These are phyloP conservation scores for Sarocladiaceae sp. DNA, from an alignment of 2,329 filamentous ascomycete species.

Conservation along the genomic window DNA sequence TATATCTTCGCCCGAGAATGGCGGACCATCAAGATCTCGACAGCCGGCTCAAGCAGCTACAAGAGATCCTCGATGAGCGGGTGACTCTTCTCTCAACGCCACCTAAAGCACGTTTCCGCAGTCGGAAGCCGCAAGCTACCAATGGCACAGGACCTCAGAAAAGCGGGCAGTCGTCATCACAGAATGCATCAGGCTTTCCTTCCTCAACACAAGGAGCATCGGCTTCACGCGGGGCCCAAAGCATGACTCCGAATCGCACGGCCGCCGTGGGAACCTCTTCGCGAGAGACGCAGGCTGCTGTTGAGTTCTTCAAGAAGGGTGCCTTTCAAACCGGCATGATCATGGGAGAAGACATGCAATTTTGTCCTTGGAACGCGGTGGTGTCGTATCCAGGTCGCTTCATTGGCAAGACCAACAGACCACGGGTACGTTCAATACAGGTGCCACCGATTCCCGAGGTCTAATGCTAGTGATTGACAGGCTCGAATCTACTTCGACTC, in stretches of 20 bases:
- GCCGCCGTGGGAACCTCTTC: background rate
- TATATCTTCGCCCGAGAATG: background rate
- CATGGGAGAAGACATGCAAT: constrained; percentile 23
- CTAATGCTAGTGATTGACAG: constrained; percentile 22
- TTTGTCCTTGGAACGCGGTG: constrained; percentile 51
- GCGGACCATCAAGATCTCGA: constrained; percentile 7
- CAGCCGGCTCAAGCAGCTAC: constrained; percentile 13
- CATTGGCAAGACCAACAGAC: constrained; percentile 49
- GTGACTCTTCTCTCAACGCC: constrained; percentile 10
- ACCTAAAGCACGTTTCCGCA: background rate
- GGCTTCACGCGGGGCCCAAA: background rate
- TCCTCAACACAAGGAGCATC: background rate
- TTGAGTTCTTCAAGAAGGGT: background rate
- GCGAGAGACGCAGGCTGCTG: background rate
- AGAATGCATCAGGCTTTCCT: background rate
- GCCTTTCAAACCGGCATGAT: constrained; percentile 16
- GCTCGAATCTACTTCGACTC: constrained; percentile 48
- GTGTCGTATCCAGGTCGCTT: constrained; percentile 56
- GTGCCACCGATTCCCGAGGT: background rate
- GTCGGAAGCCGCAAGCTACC: background rate
- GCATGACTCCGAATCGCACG: background rate
- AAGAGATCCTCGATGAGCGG: constrained; percentile 13
- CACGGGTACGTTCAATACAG: constrained; percentile 31
- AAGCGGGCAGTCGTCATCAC: background rate
- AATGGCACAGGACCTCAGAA: background rate